These are phyloP conservation scores for Acrodontium crateriforme DNA, from an alignment of 2,329 filamentous ascomycete species.

Conservation along the genomic window DNA sequence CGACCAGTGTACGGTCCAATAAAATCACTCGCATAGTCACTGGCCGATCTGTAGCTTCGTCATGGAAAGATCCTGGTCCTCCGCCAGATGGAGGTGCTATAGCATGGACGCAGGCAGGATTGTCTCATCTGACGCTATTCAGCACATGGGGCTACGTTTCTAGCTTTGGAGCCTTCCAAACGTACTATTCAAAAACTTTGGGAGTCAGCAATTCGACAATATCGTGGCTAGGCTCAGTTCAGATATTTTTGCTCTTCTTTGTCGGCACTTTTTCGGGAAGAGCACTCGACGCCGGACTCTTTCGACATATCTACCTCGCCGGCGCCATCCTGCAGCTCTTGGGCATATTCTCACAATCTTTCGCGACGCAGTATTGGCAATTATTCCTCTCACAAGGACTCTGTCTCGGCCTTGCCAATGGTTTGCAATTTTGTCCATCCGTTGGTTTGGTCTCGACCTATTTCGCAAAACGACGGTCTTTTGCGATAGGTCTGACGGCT, in stretches of 20 bases:
- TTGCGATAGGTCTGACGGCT: slow-evolving; percentile 47
- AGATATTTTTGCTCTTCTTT: slow-evolving; percentile 39
- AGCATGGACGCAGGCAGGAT: slow-evolving; percentile 21
- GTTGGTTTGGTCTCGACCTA: slow-evolving; percentile 55
- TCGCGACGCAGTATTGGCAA: slow-evolving; percentile 39
- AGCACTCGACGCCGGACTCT: slow-evolving; percentile 38
- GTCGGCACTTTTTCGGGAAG: slow-evolving; percentile 39
- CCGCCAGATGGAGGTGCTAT: slow-evolving; percentile 29
- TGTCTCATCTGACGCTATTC: slow-evolving; percentile 20
- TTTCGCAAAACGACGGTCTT: slow-evolving; percentile 40
- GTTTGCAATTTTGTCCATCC: slow-evolving; percentile 49
- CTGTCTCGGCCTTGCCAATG: slow-evolving; percentile 42
- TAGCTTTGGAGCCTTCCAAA: slow-evolving; percentile 28
- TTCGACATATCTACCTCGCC: slow-evolving; percentile 29
- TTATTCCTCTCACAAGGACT: slow-evolving; percentile 39
- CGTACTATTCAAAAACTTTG: slow-evolving; percentile 28
- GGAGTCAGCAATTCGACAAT: slow-evolving; percentile 30
- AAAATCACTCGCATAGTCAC: slow-evolving; percentile 12
- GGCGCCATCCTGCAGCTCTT: slow-evolving; percentile 34
- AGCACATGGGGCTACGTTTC: slow-evolving; percentile 19
- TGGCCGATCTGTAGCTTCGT: slow-evolving; percentile 14
- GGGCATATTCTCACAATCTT: slow-evolving; percentile 39
- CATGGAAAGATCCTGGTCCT: slow-evolving; percentile 21
- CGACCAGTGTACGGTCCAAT: slow-evolving; percentile 2
- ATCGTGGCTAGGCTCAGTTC: slow-evolving; percentile 40